A percentile compares a stretch with the other conserved stretches of the same genome.
Evolutionary conservation across 306 rosid genomes (phyloP).

Genomic region (Fragaria vesca): DNA sequence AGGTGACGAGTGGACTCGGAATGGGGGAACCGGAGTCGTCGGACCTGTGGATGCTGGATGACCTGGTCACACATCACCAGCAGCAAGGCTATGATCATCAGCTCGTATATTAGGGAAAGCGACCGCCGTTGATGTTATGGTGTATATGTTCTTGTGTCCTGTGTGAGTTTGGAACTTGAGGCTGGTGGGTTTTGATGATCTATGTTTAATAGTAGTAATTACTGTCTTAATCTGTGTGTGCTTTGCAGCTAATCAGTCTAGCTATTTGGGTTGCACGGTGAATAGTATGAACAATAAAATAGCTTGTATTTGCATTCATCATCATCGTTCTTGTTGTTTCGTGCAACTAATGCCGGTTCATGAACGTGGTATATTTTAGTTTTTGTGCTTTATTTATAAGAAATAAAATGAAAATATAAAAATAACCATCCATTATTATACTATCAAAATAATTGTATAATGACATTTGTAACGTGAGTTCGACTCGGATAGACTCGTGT

Average conservation of each 20-base stretch:
- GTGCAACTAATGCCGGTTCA: not conserved
- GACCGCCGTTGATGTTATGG: not conserved
- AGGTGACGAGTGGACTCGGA: conserved; percentile 13
- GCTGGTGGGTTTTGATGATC: not conserved
- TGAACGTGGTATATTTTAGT: not conserved
- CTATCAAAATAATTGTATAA: too few relatives aligned
- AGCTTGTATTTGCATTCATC: not conserved
- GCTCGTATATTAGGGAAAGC: not conserved
- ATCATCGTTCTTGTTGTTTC: not conserved
- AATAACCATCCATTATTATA: not conserved
- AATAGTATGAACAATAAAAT: not conserved
- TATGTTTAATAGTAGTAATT: not conserved
- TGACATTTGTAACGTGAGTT: too few relatives aligned
- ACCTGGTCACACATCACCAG: conserved; percentile 41
- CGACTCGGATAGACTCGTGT: too few relatives aligned
- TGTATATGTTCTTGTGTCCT: not conserved
- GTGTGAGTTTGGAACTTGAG: not conserved
- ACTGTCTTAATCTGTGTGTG: not conserved
- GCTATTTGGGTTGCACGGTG: not conserved
- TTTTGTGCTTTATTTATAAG: not conserved
- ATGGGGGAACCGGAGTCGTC: conserved; percentile 14
- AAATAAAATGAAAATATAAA: not conserved
- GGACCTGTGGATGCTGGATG: conserved; percentile 65
- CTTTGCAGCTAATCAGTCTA: not conserved
- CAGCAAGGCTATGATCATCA: conserved; percentile 12